Evolutionary conservation across 768 basidiomycete species (phyloP).

Genomic region (Saitozyma sp.): DNA sequence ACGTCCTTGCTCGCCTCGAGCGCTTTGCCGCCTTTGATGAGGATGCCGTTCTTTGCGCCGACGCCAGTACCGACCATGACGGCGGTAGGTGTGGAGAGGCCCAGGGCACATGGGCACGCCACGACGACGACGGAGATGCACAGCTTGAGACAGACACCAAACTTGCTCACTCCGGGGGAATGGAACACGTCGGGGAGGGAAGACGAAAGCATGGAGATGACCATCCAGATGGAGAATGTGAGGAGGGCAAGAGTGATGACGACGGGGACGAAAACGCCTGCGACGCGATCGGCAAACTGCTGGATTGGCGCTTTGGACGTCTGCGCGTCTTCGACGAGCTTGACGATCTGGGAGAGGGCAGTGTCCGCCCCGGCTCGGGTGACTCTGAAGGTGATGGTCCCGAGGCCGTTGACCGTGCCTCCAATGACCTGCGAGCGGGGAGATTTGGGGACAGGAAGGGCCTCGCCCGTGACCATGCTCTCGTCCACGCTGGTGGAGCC

Average conservation of each 20-base stretch:
- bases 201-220: constrained; percentile 59
- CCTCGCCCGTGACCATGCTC: constrained; percentile 97
- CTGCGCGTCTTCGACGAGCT: constrained; percentile 95
- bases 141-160: constrained; percentile 90
- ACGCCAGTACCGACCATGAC: constrained; percentile 99
- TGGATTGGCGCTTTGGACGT: constrained; percentile 98
- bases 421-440: constrained; percentile 85
- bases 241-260: constrained; percentile 78
- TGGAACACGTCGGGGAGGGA: constrained; percentile 80
- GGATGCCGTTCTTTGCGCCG: constrained; percentile 92
- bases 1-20: constrained; percentile 85
- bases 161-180: constrained; percentile 71
- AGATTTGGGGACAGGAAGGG: constrained; percentile 80
- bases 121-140: constrained; percentile 98
- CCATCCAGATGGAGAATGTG: constrained; percentile 83
- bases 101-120: constrained; percentile 95
- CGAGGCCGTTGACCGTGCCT: constrained; percentile 93
- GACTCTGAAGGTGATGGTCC: constrained; percentile 95
- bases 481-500: constrained; percentile 91
- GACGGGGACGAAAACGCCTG: constrained; percentile 90
- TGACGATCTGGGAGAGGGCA: constrained; percentile 91
- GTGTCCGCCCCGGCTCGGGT: constrained; percentile 95
- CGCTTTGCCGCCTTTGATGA: constrained; percentile 96
- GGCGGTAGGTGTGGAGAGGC: constrained; percentile 92
- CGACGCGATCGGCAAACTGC: constrained; percentile 89